A percentile compares a stretch with the other conserved stretches of the same genome.
phyloP scores from a whole-genome alignment of 2,329 filamentous ascomycete species.

The Colletotrichum paranaense region DNA sequence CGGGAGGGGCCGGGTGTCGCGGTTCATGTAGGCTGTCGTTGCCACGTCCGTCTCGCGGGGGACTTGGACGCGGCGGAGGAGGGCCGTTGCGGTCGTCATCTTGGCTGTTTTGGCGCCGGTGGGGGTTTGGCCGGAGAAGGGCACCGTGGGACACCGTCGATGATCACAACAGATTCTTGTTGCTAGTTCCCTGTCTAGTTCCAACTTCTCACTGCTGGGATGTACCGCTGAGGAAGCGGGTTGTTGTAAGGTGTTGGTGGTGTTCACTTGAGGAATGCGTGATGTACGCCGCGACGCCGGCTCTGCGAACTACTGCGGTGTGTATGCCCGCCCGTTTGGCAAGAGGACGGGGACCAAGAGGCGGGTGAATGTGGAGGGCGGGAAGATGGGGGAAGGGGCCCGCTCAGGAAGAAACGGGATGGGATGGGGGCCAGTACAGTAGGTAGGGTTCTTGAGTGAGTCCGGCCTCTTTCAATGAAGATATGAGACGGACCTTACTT shows the following conservation, averaged over 20 bases:
- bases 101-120: neutral
- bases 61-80: constrained; percentile 39
- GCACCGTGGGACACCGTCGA: neutral
- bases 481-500: neutral
- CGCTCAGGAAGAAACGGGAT: neutral
- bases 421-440: neutral
- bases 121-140: neutral
- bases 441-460: neutral
- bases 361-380: neutral
- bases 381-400: neutral
- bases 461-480: neutral
- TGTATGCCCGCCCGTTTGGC: neutral
- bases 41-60: constrained; percentile 39
- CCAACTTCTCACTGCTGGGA: too few relatives aligned
- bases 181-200: neutral
- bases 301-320: neutral
- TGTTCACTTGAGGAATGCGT: neutral
- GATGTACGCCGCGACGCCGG: neutral
- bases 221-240: neutral
- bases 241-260: neutral
- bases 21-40: constrained; percentile 42
- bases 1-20: constrained; percentile 44
- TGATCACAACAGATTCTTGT: neutral
- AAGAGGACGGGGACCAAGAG: neutral
- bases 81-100: constrained; percentile 12